Base-by-base conservation (phyloP, 352 stramenopile genomes). In the Pythium insidiosum region DNA sequence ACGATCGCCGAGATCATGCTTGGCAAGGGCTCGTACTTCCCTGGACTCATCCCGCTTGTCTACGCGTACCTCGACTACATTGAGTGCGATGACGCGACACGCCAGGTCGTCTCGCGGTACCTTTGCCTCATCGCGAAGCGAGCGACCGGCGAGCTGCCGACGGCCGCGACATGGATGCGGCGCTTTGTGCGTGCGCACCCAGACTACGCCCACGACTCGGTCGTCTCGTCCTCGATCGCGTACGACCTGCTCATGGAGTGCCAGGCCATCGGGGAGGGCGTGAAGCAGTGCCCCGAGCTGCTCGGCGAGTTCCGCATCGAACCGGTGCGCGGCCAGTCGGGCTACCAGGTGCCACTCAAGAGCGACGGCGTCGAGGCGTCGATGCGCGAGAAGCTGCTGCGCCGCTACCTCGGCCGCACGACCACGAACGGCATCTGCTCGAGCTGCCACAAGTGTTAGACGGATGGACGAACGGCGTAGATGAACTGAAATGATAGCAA, bases 61-160 rank as follows among this genome's bases (percentile, higher is more conserved):
- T 95, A 97, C 61, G 95, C 94, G 13, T 99, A 99, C 66, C 51
- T 99, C 41, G 96, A 98, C 59, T 84, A 97, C 58, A 98, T 98
- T 43, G 86, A 97, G 54, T 98, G 94, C 67, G 95, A 98, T 55
- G 77, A 90, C 37, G 70, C 84, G 20, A 98, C 91, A 21, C 68
- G 79, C 23, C 68, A 70, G 24, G 51, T 88, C 23, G 67, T 92
- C 25, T 52, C 67, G 31, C 68, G 71, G 30, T 94, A 94, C 57
- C 61, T 94, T 64, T 79, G 80, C 35, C 79, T 98, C 22, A 97
- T 98, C 50, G 71, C 83, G 47, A 97, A 97, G 60, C 83, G 95
- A 41, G 84, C 95, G 5, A 97, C 80, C 23, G 96, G 96, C 24
- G 88, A 98, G 58, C 66, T 99, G n/a, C 66, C 96, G 4, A 99